A percentile compares a stretch with the other conserved stretches of the same genome.
Evolutionary conservation across 441 rosid species (phyloP).

Genomic region (Euphorbia celastroides): DNA sequence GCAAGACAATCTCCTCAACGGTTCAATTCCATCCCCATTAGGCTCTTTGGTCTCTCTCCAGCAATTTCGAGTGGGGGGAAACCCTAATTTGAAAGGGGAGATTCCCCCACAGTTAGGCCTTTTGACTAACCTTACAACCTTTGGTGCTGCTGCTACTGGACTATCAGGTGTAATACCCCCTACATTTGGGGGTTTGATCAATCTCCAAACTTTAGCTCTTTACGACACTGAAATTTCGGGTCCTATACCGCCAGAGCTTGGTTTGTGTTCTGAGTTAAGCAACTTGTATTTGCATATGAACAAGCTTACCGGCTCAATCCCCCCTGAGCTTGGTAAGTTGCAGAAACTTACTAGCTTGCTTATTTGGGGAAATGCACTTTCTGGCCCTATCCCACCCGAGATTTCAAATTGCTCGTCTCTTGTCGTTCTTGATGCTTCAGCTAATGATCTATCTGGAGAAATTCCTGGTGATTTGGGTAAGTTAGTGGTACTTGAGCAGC

Average conservation of each 20-base stretch:
- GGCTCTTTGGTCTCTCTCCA: conserved; percentile 77
- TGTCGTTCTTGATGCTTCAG: conserved; percentile 85
- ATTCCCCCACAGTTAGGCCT: conserved; percentile 72
- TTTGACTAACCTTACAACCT: conserved; percentile 70
- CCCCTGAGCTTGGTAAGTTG: conserved; percentile 69
- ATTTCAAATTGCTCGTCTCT: conserved; percentile 90
- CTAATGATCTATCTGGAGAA: conserved; percentile 68
- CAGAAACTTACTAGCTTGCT: conserved; percentile 90
- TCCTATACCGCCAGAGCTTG: conserved; percentile 74
- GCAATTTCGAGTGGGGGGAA: conserved; percentile 80
- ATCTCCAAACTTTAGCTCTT: conserved; percentile 78
- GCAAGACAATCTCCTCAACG: conserved; percentile 79
- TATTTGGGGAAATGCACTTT: conserved; percentile 75
- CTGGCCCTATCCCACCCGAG: conserved; percentile 75
- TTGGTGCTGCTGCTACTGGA: conserved; percentile 81
- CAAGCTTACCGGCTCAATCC: conserved; percentile 79
- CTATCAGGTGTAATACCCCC: conserved; percentile 80
- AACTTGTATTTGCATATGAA: conserved; percentile 89
- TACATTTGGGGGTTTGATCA: conserved; percentile 71
- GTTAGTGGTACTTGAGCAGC: conserved; percentile 72
- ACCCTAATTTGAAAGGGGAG: conserved; percentile 67
- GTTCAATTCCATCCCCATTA: conserved; percentile 73
- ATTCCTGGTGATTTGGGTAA: conserved; percentile 81
- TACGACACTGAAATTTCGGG: conserved; percentile 81
- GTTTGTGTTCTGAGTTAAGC: conserved; percentile 65